Base-by-base conservation (phyloP, 2,329 filamentous ascomycete genomes). In the Shiraia bambusicola region DNA sequence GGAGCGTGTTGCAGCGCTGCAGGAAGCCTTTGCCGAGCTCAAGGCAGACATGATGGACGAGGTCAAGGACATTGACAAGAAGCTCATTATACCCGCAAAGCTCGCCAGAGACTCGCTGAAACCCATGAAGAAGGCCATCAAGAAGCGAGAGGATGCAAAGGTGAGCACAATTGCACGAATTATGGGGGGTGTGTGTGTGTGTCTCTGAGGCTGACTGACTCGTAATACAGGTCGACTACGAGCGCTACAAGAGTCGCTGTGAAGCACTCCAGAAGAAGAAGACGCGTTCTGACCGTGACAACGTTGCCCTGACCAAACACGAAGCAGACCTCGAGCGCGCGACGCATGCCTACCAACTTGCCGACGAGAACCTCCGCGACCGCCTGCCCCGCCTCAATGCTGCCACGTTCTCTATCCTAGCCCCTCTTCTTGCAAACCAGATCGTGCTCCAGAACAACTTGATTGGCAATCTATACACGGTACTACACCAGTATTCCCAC, bases 141-240 rank as follows among this genome's bases (percentile, higher is more conserved):
- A 92, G 71, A 90, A 88, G 67, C 76, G 89, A 33, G 87, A 93
- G 62, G 87, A 91, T 58, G 87, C 83, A 69, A 84, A 88, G 71
- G 77, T 79, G 45, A 8, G 61, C 12, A 22, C 22, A n/a, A n/a
- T n/a, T n/a, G n/a, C n/a, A n/a, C n/a, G n/a, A n/a, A n/a, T n/a
- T n/a, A n/a, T n/a, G n/a, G n/a, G n/a, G n/a, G n/a, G n/a, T n/a
- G n/a, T n/a, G n/a, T n/a, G n/a, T n/a, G n/a, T n/a, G n/a, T n/a
- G n/a, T n/a, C n/a, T n/a, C n/a, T n/a, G n/a, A n/a, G n/a, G n/a
- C n/a, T n/a, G 19, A 28, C 52, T 63, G 22, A 60, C 47, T n/a
- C 34, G 16, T 9, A 8, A 9, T 34, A 25, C 54, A 83, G 77
- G 66, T 91, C 45, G 89, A 94, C 64, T 93, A 83, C 61, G 89